Base-by-base conservation (phyloP, 2,329 filamentous ascomycete genomes). In the Aureobasidium melanogenum region DNA sequence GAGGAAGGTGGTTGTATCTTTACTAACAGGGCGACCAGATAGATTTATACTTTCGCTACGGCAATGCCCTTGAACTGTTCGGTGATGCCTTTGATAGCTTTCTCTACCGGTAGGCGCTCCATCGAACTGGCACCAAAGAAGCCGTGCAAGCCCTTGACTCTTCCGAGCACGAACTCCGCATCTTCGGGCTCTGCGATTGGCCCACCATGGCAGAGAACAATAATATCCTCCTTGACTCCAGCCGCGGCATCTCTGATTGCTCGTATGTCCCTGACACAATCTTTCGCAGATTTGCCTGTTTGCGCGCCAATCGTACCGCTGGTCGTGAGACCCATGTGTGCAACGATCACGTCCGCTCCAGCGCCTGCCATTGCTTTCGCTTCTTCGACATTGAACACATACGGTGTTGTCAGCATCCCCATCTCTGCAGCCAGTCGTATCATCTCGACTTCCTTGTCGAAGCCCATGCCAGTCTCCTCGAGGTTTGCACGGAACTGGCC, bases 391-490 rank as follows among this genome's bases (percentile, higher is more conserved):
- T 79, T 83, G 73, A 89, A 89, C 1, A 87, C 86, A 66, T 89
- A 89, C 0, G 87, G 86, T 7, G 85, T 86, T 0, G 87, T 89
- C 17, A 89, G 72, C 19, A 89, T 73, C 30, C 80, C 85, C 72
- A 86, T 73, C 44, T 78, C 73, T 47, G 78, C 80, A 1, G 87
- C 87, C n/a, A 77, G 67, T 10, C 77, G 76, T 48, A 89, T 80
- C 79, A 88, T 83, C 55, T 85, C 84, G 2, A 89, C 86, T 68
- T 90, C 87, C 8, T 79, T 73, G 17, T 79, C 80, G 67, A 84
- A 89, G 1, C 83, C 82, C 85, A 89, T 89, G 9, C 83, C 86
- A 1, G 86, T 89, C 70, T 88, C 86, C 69, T 89, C 87, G 1
- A 90, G 77, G 65, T 86, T 85, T 24, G 79, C 77, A 14, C 87